phyloP scores from a whole-genome alignment of 306 rosid species.

The cucumber (Cucumis sativus) region DNA sequence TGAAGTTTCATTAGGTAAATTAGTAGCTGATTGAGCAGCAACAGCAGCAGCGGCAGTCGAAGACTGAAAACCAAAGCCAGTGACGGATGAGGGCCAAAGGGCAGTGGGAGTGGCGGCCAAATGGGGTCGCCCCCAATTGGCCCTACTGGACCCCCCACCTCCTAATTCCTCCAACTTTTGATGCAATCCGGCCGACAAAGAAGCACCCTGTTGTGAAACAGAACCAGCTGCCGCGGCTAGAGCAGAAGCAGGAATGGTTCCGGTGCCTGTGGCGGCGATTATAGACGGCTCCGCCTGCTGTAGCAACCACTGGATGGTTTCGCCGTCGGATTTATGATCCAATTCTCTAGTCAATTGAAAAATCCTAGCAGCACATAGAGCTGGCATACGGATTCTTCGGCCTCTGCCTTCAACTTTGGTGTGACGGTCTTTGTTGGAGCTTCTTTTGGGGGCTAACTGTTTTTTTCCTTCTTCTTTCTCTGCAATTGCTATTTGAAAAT shows the following conservation, averaged over 20 bases:
- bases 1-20: slow-evolving; percentile 38
- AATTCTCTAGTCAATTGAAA: slow-evolving; percentile 88
- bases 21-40: slow-evolving; percentile 37
- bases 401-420: slow-evolving; percentile 96
- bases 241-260: slow-evolving; percentile 92
- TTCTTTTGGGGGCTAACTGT: slow-evolving; percentile 82
- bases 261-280: slow-evolving; percentile 76
- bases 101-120: slow-evolving; percentile 52
- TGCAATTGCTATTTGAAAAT: slow-evolving; percentile 57
- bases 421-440: slow-evolving; percentile 90
- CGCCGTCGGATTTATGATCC: slow-evolving; percentile 97
- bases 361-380: slow-evolving; percentile 82
- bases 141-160: slow-evolving; percentile 56
- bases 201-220: slow-evolving; percentile 45
- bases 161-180: slow-evolving; percentile 56
- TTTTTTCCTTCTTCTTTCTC: slow-evolving; percentile 53
- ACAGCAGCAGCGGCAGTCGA: slow-evolving; percentile 22
- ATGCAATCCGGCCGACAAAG: slow-evolving; percentile 59
- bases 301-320: slow-evolving; percentile 90
- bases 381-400: slow-evolving; percentile 94
- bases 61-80: slow-evolving; percentile 61
- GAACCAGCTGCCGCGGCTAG: slow-evolving; percentile 53
- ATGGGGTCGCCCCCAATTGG: slow-evolving; percentile 89
- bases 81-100: slow-evolving; percentile 61
- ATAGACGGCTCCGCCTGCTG: slow-evolving; percentile 94